These are phyloP conservation scores for Starmerella ratchasimensis DNA, from an alignment of 805 yeast genomes.

Conservation along the genomic window DNA sequence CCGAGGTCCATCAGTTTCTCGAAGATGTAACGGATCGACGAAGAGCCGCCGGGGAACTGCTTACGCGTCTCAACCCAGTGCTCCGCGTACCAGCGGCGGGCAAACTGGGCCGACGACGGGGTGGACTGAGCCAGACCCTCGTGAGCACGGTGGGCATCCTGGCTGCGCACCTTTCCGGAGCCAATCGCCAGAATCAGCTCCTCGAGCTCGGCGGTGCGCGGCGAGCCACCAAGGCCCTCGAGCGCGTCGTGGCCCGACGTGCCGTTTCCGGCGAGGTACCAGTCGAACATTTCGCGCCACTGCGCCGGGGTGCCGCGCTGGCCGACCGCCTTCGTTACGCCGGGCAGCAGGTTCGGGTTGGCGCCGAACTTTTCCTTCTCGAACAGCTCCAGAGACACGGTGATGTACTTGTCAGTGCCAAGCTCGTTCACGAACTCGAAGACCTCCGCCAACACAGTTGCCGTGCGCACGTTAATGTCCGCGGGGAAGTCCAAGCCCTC, in stretches of 20 bases:
- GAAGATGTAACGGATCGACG: constrained; percentile 71
- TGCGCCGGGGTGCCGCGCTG: constrained; percentile 46
- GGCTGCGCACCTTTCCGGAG: constrained; percentile 45
- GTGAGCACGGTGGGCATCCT: constrained; percentile 69
- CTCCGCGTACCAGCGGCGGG: constrained; percentile 60
- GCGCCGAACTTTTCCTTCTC: constrained; percentile 49
- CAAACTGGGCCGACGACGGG: constrained; percentile 48
- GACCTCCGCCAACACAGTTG: constrained; percentile 53
- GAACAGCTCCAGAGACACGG: constrained; percentile 33
- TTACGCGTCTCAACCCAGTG: constrained; percentile 62
- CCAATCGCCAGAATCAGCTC: constrained; percentile 45
- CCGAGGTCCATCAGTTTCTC: constrained; percentile 46
- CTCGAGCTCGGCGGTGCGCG: constrained; percentile 37
- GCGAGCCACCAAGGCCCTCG: constrained; percentile 52
- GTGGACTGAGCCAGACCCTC: constrained; percentile 41
- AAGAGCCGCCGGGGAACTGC: constrained; percentile 64
- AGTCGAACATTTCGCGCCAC: constrained; percentile 46
- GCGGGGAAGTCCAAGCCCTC: constrained; percentile 54
- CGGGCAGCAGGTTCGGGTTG: constrained; percentile 57
- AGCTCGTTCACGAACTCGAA: constrained; percentile 26
- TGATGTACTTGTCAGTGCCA: constrained; percentile 26
- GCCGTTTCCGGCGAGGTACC: constrained; percentile 47
- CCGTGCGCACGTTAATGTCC: constrained; percentile 38
- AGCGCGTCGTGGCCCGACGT: constrained; percentile 63
- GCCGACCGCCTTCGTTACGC: constrained; percentile 56